Base-by-base conservation (phyloP, 2,329 filamentous ascomycete genomes). In the Didymella pinodella region DNA sequence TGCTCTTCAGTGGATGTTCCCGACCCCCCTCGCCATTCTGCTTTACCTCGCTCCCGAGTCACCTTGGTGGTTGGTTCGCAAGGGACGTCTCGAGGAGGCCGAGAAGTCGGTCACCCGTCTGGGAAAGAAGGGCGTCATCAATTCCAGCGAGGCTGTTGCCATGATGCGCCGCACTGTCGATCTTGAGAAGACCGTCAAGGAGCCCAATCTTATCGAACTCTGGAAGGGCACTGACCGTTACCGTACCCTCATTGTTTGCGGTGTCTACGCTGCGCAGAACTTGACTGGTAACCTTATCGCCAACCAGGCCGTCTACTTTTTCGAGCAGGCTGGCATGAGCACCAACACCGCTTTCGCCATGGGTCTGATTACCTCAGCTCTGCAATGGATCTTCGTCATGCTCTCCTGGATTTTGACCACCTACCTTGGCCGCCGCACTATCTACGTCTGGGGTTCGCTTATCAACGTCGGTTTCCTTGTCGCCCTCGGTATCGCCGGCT, bases 381-480 rank as follows among this genome's bases (percentile, higher is more conserved):
- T 90, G 2, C 85, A 88, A 71, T 79, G 75, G 75, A 75, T 90
- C 71, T 81, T 87, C 60, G 85, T 88, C 73, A 88, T 88, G 83
- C 79, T 87, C 41, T 90, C 87, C 57, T 90, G 88, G 88, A 76
- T 89, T 55, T 82, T 90, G 48, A 89, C 85, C 14, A 83, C 84
- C 1, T 89, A 86, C 75, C 80, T 87, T 52, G 86, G 87, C 70
- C 84, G 86, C 58, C 86, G 87, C 52, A 83, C 84, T 34, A 88
- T 89, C 75, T 89, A 89, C 74, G 78, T 89, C 54, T 88, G 82
- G 78, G 86, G 87, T 61, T 83, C 83, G 28, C 70, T 77, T 34
- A 80, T 83, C 75, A 88, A 86, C 76, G 77, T 78, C 51, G 65
- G 70, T 36, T 80, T 89, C 65, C 78, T 89, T 12, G 52, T 89